Conservation (phyloP, 129 eudicot species). For the Flaveria trinervia region DNA sequence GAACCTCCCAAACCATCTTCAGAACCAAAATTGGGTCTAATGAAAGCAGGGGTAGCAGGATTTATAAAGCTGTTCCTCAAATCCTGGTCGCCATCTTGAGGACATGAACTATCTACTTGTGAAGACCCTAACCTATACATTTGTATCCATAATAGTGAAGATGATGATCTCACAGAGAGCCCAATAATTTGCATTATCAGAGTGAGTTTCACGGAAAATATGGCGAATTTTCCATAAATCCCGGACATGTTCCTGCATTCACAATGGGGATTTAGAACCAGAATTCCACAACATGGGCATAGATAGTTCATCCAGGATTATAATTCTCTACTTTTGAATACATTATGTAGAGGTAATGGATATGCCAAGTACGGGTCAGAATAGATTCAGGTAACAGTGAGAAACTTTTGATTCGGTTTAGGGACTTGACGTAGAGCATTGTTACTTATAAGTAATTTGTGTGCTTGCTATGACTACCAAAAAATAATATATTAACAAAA, state of each 20-base stretch:
- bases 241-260: constrained; percentile 72
- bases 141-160: constrained; percentile 84
- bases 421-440: neutral
- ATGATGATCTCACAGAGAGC: constrained; percentile 62
- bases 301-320: constrained; percentile 9
- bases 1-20: constrained; percentile 85
- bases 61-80: constrained; percentile 79
- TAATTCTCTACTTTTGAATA: neutral
- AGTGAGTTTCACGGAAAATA: constrained; percentile 67
- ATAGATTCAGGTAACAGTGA: neutral
- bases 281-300: constrained; percentile 3
- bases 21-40: constrained; percentile 55
- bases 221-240: constrained; percentile 55
- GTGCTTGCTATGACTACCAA: neutral
- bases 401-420: neutral
- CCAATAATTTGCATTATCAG: constrained; percentile 80
- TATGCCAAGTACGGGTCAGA: neutral
- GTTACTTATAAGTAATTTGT: neutral
- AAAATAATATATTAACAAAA: neutral
- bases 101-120: constrained; percentile 49
- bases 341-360: neutral
- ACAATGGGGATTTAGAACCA: constrained; percentile 26
- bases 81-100: constrained; percentile 74
- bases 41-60: constrained; percentile 70
- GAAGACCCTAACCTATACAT: constrained; percentile 96